Base-by-base conservation (phyloP, 768 basidiomycete genomes). In the Mycena capillaripes region DNA sequence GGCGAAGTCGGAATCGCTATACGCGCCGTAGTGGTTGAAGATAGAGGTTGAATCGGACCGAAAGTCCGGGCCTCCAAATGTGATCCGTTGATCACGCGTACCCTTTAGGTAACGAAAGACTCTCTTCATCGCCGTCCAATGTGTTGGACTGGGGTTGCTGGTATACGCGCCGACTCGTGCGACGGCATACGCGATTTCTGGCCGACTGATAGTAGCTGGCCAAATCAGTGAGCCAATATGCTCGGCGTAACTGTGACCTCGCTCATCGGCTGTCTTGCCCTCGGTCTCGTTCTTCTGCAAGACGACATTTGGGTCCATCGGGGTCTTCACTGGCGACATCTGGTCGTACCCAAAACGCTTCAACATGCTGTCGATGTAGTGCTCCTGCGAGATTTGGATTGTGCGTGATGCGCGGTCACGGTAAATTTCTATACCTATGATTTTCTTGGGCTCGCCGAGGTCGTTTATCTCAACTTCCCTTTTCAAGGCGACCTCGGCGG, bases 361-460 rank as follows among this genome's bases (percentile, higher is more conserved):
- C 64, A 66, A 32, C 53, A 66, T 23, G 3, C 64, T 29, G 4
- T 56, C 52, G 25, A 66, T 65, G 23, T 62, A 62, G 21, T 62
- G 60, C 40, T 60, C 58, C 23, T 60, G 58, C 4, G 58, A 60
- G 19, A 52, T 64, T 34, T 64, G 62, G 32, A 66, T 66, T 6
- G 36, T 38, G 7, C 36, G 7, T 21, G 23, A 12, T 25, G 40
- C 42, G 7, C 60, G 60, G 36, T 69, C 59, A 3, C 55, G 34
- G 30, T 71, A 36, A 9, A 81, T 76, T 36, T 78, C 73, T 5
- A 82, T 76, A 2, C 80, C 77, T 1, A 82, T 66, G 1, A 81
- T 63, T 23, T 76, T 74, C 30, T 59, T 72, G 17, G 76, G 74
- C 17, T 36, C 55, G 3, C 48, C 48, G 8, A 56, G 55, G 16